A percentile compares a stretch with the other conserved stretches of the same genome.
Conservation (phyloP, 148 eudicot genomes). For the Rhododendron vialii region DNA sequence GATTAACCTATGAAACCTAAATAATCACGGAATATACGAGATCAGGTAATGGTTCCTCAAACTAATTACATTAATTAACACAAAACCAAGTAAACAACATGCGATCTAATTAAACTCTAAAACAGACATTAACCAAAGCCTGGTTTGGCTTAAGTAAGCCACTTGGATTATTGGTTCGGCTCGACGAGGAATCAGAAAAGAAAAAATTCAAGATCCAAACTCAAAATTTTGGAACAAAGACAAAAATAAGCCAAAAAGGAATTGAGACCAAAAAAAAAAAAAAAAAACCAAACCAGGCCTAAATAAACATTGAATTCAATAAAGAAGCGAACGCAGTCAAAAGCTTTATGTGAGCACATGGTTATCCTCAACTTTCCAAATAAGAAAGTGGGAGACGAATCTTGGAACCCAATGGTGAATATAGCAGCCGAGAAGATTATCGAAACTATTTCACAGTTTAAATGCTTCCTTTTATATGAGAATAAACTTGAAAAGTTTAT, state of each 20-base stretch:
- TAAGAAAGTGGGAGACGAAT: not conserved
- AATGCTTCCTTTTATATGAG: not conserved
- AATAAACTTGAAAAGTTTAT: not conserved
- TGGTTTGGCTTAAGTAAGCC: not conserved
- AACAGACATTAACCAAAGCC: not conserved
- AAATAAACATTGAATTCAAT: not conserved
- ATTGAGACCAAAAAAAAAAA: too few species aligned
- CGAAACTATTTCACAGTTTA: not conserved
- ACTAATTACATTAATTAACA: not conserved
- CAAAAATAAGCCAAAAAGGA: not conserved
- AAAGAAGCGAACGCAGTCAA: not conserved
- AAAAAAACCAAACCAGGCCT: not conserved
- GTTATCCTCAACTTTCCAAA: not conserved
- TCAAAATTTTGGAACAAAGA: not conserved
- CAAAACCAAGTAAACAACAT: not conserved
- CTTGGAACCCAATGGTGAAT: not conserved
- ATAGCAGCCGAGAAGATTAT: not conserved
- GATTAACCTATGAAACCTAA: constrained; percentile 80
- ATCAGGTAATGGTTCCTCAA: constrained; percentile 5
- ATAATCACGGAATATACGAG: constrained; percentile 13
- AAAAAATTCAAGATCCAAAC: too few species aligned
- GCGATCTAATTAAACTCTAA: not conserved
- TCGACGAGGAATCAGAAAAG: not conserved
- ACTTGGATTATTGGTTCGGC: not conserved
- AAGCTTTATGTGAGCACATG: not conserved